phyloP scores from a whole-genome alignment of 257 asterid species.

The Echites panduratus region DNA sequence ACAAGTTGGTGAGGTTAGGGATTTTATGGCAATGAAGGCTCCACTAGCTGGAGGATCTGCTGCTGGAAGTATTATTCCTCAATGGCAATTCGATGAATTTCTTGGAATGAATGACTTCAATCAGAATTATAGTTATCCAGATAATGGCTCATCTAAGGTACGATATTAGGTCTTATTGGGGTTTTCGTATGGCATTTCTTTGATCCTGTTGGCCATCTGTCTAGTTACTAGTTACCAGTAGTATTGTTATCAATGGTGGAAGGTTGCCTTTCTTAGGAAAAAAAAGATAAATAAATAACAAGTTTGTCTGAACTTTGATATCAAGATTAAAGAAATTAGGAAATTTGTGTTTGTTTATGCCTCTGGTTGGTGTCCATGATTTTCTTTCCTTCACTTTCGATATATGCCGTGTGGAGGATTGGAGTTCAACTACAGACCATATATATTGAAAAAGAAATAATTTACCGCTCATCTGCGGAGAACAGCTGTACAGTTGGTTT shows the following conservation, averaged over 20 bases:
- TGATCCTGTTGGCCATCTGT: constrained; percentile 11
- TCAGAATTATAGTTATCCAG: constrained; percentile 48
- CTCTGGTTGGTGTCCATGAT: neutral
- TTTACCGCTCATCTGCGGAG: neutral
- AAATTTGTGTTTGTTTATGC: constrained; percentile 4
- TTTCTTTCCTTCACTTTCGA: neutral
- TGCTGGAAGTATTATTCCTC: constrained; percentile 47
- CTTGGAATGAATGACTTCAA: constrained; percentile 50
- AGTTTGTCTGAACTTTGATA: neutral
- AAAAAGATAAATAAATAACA: neutral
- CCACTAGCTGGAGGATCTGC: constrained; percentile 54
- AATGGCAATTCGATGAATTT: constrained; percentile 79
- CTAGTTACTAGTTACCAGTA: neutral
- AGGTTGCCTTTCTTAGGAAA: neutral
- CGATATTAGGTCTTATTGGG: constrained; percentile 10
- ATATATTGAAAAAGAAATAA: neutral
- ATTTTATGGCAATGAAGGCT: constrained; percentile 30
- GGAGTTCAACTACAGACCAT: neutral
- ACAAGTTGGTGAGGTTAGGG: constrained; percentile 28
- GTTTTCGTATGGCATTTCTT: constrained; percentile 1
- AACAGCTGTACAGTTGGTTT: neutral
- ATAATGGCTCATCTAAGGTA: constrained; percentile 71
- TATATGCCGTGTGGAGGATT: neutral
- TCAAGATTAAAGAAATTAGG: neutral
- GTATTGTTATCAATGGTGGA: neutral